Base-by-base conservation (phyloP, 1,284 basidiomycete species). In the Ganoderma lingzhi region DNA sequence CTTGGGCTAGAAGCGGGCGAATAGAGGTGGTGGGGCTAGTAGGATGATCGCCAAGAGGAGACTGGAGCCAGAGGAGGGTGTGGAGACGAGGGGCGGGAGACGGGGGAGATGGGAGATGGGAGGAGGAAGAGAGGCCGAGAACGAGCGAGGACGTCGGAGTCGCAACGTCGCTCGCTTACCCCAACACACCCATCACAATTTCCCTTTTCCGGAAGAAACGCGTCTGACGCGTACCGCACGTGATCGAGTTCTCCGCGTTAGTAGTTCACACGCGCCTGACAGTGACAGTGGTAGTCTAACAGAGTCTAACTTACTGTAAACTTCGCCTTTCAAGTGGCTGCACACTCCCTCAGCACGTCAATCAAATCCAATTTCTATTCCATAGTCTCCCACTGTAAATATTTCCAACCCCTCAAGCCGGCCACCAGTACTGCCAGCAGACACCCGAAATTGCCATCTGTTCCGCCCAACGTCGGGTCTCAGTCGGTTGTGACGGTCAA, bases 221-320 rank as follows among this genome's bases (percentile, higher is more conserved):
- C 73, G 75, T 66, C 68, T 48, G 65, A 65, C 75, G 75, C 73
- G 75, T 72, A 44, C 56, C 30, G 68, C 76, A 77, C 74, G 75
- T 77, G 75, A 76, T 44, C 77, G 75, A 72, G 72, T 73, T 30
- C 19, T 30, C 53, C 62, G 64, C 70, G 64, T 63, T 64, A 35
- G 48, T 37, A 32, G 48, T 73, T 73, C 69, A 19, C 72, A 71
- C 72, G 70, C 63, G 37, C 63, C 51, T 41, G 59, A 23, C 23
- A 23, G 23, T 23, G 23, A 23, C 23, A 23, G 23, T 23, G 23
- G 23, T 23, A 23, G 23, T 23, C 23, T 23, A 15, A 58, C 37
- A 3, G 17, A 37, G 30, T 17, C n/a, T 8, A n/a, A n/a, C 23
- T 8, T 48, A 35, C n/a, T 48, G n/a, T 35, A 35, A 35, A 35